Evolutionary conservation across 257 asterid species (phyloP), one percentile per base, ranked within the genome.

Genomic region (Rubia yunnanensis): DNA sequence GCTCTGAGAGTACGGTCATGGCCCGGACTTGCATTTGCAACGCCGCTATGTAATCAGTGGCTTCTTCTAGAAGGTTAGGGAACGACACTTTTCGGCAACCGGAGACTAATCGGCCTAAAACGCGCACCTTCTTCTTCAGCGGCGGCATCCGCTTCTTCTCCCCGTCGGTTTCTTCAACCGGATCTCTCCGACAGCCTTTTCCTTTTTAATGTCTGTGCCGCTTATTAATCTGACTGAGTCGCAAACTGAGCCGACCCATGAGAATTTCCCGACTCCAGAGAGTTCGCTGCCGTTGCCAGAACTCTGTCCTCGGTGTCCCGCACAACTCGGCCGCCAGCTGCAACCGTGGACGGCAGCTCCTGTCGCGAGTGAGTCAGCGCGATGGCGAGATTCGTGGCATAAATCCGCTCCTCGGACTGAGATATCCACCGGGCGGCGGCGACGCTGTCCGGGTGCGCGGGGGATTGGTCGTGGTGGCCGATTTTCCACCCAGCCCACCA

Each of bases 1-100:
- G 85, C 66, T 76, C 85, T 17, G 92, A 75, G 48, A 89, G 72
- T 13, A 72, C 82, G 68, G 89, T 81, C 95, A 89, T 83, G 50
- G 95, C 90, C 70, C 87, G 85, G 80, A 87, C 89, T 82, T 89
- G 97, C 97, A 89, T 89, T 83, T 87, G 83, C 76, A 89, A 62
- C 48, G 97, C 97, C 41, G 94, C 88, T 72, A 90, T 84, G 65
- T 90, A 90, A 73, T 85, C 97, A 10, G 84, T 82, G 15, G 97
- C 78, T 73, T 90, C 97, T 77, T 90, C 97, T 71, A 90, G 87
- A 76, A 90, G 95, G 66, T 80, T 87, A 14, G 97, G 92, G 70
- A 90, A 80, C 68, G 94, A 72, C 7, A 78, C 54, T 69, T 90
- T 90, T 83, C 85, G 81, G 87, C 97, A 90, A 39, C 97, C 97